Evolutionary conservation across 345 rosid genomes (phyloP).

Genomic region (Salix viminalis): DNA sequence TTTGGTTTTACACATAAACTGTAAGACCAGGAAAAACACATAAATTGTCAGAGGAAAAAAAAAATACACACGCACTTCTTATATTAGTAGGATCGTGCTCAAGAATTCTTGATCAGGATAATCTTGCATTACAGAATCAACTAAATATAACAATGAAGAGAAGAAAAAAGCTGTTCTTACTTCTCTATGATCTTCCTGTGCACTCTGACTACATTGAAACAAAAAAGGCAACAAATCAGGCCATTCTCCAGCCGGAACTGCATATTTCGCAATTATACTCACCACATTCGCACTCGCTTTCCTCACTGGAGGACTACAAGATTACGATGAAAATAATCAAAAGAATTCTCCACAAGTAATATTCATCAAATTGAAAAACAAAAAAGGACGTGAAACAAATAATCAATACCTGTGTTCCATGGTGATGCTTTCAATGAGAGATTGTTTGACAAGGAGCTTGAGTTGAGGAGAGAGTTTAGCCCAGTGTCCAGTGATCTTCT

Average conservation of each 20-base stretch:
- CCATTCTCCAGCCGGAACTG: constrained; percentile 98
- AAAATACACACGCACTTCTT: background rate
- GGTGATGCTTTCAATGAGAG: constrained; percentile 90
- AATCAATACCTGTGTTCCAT: constrained; percentile 68
- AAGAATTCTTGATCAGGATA: background rate
- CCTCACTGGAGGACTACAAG: constrained; percentile 74
- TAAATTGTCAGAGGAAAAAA: background rate
- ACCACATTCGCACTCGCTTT: constrained; percentile 99
- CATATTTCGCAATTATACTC: constrained; percentile 85
- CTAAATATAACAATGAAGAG: background rate
- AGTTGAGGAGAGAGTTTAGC: constrained; percentile 81
- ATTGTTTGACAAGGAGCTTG: constrained; percentile 78
- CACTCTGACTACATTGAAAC: constrained; percentile 94
- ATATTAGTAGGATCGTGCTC: background rate
- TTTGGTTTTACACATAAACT: no score
- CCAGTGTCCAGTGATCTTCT: constrained; percentile 99
- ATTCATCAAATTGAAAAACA: background rate
- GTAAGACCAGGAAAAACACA: background rate
- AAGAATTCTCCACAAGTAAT: background rate
- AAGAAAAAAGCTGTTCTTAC: constrained; percentile 31
- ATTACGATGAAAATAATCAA: background rate
- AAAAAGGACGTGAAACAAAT: background rate
- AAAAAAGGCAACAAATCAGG: constrained; percentile 80
- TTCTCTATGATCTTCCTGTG: constrained; percentile 96
- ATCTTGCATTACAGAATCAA: background rate